Base-by-base conservation (phyloP, 805 yeast species). In the Candida incommunis region DNA sequence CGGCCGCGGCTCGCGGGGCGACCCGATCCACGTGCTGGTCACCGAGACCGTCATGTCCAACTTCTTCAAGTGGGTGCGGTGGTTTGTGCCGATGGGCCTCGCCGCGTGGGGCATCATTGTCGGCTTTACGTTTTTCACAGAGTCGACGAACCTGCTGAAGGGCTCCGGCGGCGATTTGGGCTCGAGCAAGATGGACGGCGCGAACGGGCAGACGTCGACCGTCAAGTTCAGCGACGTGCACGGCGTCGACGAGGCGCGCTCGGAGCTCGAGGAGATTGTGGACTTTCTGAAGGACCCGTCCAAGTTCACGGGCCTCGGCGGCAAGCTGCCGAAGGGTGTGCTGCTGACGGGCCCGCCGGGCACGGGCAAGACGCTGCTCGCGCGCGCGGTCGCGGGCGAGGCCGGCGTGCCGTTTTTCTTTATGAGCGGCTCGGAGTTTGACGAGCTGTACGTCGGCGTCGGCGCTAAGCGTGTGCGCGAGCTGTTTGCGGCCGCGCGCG, bases 391-490 rank as follows among this genome's bases (percentile, higher is more conserved):
- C 24, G 98, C 98, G 4, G 97, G 97, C 51, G 97, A 90, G 65
- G 97, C 98, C 4, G 97, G 95, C 46, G 97, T 92, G 22, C 98
- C 97, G 40, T 92, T 92, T 60, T 90, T 88, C 66, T 90, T 90
- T 65, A 90, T 92, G 96, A 84, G 95, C 3, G 98, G 98, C 41
- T 85, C 96, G 1, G 98, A 92, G 62, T 92, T 92, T 60, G 99
- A 94, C 62, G 98, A 92, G 66, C 75, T 94, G 54, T 92, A 90
- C 58, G 98, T 92, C 20, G 99, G 99, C 62, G 97, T 94, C 41
- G 99, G 99, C 60, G 98, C 99, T 45, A 90, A 88, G 64, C 76
- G 98, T 59, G 94, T 92, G 46, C 80, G 99, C 55, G 98, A 94
- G 58, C 72, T 92, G 51, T 92, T 92, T 57, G 68, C 79, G 3